Percentiles rank a stretch among this genome's conserved stretches.
Conservation (phyloP, 352 stramenopile genomes). For the Pythium monospermum region DNA sequence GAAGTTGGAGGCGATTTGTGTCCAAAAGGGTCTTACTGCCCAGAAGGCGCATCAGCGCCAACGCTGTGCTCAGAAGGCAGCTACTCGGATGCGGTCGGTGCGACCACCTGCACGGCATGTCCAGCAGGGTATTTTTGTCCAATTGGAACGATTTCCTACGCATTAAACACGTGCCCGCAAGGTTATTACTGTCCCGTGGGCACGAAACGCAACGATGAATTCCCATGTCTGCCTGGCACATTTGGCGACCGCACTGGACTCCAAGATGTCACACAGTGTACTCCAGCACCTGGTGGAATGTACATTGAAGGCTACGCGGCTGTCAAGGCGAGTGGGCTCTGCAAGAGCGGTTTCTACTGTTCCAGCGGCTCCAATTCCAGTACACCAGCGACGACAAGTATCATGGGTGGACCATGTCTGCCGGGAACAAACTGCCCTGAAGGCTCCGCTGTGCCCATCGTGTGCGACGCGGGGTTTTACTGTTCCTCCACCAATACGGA, state of each 20-base stretch:
- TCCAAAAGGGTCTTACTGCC: conserved; percentile 70
- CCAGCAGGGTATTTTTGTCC: conserved; percentile 30
- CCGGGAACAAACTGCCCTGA: conserved; percentile 85
- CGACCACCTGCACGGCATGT: conserved; percentile 25
- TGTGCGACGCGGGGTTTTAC: conserved; percentile 75
- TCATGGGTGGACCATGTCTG: conserved; percentile 67
- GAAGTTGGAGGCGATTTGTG: conserved; percentile 34
- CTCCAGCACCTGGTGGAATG: conserved; percentile 54
- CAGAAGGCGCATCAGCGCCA: conserved; percentile 57
- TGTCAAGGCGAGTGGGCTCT: conserved; percentile 43
- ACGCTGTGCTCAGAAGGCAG: conserved; percentile 51
- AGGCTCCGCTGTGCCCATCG: conserved; percentile 74
- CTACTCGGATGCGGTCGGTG: conserved; percentile 47
- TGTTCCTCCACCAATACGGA: conserved; percentile 76
- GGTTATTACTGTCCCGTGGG: conserved; percentile 81
- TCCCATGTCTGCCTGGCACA: conserved; percentile 73
- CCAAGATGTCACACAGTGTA: conserved; percentile 47
- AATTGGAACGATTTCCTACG: conserved; percentile 36
- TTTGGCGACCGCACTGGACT: conserved; percentile 58
- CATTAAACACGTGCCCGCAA: conserved; percentile 49
- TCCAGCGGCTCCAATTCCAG: conserved; percentile 46
- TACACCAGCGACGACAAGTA: conserved; percentile 33
- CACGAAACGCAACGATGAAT: conserved; percentile 46
- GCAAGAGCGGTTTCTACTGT: conserved; percentile 84
- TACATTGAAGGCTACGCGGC: conserved; percentile 51